These are phyloP conservation scores for Phylloporus sp. DNA, from an alignment of 768 basidiomycete species.

Conservation along the genomic window DNA sequence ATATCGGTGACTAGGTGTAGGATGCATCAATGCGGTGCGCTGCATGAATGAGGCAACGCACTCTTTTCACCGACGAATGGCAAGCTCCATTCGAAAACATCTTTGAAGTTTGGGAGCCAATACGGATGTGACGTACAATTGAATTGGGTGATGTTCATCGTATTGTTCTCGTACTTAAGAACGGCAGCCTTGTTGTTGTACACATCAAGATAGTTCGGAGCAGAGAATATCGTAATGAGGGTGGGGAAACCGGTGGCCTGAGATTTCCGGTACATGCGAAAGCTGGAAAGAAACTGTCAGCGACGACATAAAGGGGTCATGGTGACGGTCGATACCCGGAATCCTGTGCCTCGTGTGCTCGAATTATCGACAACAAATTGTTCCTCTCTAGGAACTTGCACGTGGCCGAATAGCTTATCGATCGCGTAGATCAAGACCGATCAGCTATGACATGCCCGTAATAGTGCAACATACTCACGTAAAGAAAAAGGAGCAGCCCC, in stretches of 20 bases:
- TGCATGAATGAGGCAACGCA: slow-evolving; percentile 34
- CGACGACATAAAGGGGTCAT: neutral
- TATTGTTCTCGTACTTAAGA: slow-evolving; percentile 94
- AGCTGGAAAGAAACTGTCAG: slow-evolving; percentile 39
- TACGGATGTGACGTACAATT: slow-evolving; percentile 80
- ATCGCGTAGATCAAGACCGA: neutral
- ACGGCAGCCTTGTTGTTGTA: slow-evolving; percentile 97
- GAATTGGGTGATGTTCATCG: slow-evolving; percentile 91
- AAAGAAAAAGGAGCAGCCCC: slow-evolving; percentile 74
- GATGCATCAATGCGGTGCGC: neutral
- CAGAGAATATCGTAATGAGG: slow-evolving; percentile 96
- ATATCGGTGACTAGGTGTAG: slow-evolving; percentile 80
- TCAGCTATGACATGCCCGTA: neutral
- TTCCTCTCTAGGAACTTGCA: slow-evolving; percentile 94
- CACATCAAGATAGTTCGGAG: slow-evolving; percentile 94
- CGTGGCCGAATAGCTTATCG: slow-evolving; percentile 70
- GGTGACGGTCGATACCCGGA: slow-evolving; percentile 58
- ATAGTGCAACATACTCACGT: slow-evolving; percentile 39
- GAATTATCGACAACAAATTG: slow-evolving; percentile 83
- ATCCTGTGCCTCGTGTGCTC: slow-evolving; percentile 97
- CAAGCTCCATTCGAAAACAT: slow-evolving; percentile 96
- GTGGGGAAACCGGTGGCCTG: slow-evolving; percentile 91
- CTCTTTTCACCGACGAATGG: slow-evolving; percentile 98
- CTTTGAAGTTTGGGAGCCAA: slow-evolving; percentile 97
- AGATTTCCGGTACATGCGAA: slow-evolving; percentile 92